A percentile compares a stretch with the other conserved stretches of the same genome.
phyloP scores from a whole-genome alignment of 2,329 filamentous ascomycete genomes.

The Pseudonectria buxi region DNA sequence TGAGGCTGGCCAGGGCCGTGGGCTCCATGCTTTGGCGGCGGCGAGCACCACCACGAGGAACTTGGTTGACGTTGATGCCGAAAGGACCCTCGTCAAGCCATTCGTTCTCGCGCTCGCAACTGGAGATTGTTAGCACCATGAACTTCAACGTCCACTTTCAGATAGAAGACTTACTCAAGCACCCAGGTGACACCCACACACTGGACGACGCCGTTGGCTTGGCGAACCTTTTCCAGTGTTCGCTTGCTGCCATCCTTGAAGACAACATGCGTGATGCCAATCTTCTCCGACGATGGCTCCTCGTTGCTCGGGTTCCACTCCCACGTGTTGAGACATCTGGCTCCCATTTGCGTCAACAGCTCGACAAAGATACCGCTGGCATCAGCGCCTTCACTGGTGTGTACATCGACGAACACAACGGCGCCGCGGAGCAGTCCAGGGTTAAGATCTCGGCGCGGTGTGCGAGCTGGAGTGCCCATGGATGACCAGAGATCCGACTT shows the following conservation, averaged over 20 bases:
- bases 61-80: constrained; percentile 57
- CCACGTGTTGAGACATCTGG: constrained; percentile 71
- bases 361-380: constrained; percentile 77
- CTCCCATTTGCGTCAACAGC: constrained; percentile 73
- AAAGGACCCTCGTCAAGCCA: constrained; percentile 72
- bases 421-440: constrained; percentile 57
- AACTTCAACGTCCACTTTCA: background rate
- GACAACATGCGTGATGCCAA: constrained; percentile 81
- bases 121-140: too few relatives aligned
- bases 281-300: constrained; percentile 39
- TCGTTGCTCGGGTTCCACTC: constrained; percentile 54
- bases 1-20: constrained; percentile 59
- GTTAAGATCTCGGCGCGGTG: constrained; percentile 48
- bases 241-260: constrained; percentile 80
- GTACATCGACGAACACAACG: constrained; percentile 76
- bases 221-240: constrained; percentile 73
- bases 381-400: constrained; percentile 74
- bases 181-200: constrained; percentile 88
- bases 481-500: constrained; percentile 48
- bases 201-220: constrained; percentile 66
- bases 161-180: constrained; percentile 60
- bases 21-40: constrained; percentile 80
- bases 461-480: constrained; percentile 49
- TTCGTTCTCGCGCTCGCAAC: constrained; percentile 67
- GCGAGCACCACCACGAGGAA: constrained; percentile 64